Conservation (phyloP, 345 rosid genomes). For the Euphorbia pulcherrima region DNA sequence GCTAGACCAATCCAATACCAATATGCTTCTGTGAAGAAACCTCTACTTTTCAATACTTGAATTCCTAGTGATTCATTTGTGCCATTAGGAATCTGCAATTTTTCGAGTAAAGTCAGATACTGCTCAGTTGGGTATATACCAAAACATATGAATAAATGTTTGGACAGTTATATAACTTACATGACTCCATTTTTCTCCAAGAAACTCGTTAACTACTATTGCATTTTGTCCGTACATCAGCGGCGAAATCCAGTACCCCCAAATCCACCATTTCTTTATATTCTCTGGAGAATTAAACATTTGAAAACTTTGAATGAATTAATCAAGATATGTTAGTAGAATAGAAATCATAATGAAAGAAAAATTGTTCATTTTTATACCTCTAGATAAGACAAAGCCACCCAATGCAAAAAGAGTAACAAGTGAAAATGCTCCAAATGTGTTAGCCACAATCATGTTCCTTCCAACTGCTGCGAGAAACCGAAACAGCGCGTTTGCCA, state of each 20-base stretch:
- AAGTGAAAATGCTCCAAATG: slow-evolving; percentile 32
- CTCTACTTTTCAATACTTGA: slow-evolving; percentile 39
- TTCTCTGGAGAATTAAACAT: slow-evolving; percentile 35
- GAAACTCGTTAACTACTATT: slow-evolving; percentile 56
- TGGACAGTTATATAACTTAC: slow-evolving; percentile 17
- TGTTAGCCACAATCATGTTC: slow-evolving; percentile 40
- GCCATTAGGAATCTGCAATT: slow-evolving; percentile 22
- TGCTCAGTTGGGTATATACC: not conserved
- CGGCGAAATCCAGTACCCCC: slow-evolving; percentile 79
- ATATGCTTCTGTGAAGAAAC: slow-evolving; percentile 38
- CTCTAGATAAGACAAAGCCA: slow-evolving; percentile 40
- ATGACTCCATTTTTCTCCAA: slow-evolving; percentile 55
- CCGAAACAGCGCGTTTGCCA: slow-evolving; percentile 41
- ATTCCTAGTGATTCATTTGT: slow-evolving; percentile 41
- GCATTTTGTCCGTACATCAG: slow-evolving; percentile 78
- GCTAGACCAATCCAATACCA: slow-evolving; percentile 69
- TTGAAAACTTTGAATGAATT: not conserved
- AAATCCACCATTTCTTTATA: slow-evolving; percentile 74
- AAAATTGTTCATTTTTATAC: slow-evolving; percentile 18
- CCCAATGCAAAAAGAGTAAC: slow-evolving; percentile 37
- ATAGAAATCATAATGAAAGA: not conserved
- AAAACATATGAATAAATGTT: not conserved
- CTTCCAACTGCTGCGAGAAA: slow-evolving; percentile 42
- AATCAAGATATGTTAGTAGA: not conserved
- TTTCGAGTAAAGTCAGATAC: not conserved